A percentile compares a stretch with the other conserved stretches of the same genome.
Conservation (phyloP, 129 eudicot genomes). For the Lonicera japonica region DNA sequence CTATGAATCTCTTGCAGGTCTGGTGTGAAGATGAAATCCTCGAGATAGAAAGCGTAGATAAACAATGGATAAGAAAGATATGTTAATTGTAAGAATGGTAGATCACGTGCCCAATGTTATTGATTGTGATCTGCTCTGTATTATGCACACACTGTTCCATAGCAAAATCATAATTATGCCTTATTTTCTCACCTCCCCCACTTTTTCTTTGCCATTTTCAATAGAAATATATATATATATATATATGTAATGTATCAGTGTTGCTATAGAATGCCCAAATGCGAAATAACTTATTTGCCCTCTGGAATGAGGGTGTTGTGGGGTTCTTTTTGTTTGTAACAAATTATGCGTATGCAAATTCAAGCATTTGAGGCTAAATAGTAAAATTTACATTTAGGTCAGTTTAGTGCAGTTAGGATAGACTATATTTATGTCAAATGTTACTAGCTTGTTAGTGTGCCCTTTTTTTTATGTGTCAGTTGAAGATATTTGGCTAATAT, state of each 20-base stretch:
- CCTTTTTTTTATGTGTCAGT: too few relatives aligned
- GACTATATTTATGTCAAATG: too few relatives aligned
- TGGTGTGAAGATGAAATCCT: conserved; percentile 20
- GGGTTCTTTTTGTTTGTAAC: too few relatives aligned
- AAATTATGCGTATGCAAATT: too few relatives aligned
- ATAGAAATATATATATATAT: conserved; percentile 23
- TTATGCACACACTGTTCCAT: conserved; percentile 43
- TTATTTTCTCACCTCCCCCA: background rate
- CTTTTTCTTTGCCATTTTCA: conserved; percentile 3
- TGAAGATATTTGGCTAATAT: too few relatives aligned
- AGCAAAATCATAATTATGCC: conserved; percentile 19
- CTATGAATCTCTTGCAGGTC: conserved; percentile 20
- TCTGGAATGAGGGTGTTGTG: too few relatives aligned
- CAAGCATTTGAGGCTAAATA: too few relatives aligned
- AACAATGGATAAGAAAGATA: conserved; percentile 20
- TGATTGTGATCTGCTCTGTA: conserved; percentile 44
- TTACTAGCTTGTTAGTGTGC: too few relatives aligned
- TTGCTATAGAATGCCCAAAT: background rate
- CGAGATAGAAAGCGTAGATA: conserved; percentile 25
- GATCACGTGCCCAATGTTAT: conserved; percentile 25
- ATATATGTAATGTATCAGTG: background rate
- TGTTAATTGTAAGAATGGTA: conserved; percentile 34
- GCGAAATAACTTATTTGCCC: too few relatives aligned
- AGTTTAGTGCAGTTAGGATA: too few relatives aligned
- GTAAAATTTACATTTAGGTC: too few relatives aligned